A percentile compares a stretch with the other conserved stretches of the same genome.
phyloP scores from a whole-genome alignment of 108 stramenopile genomes.

The Nitzschia palea region DNA sequence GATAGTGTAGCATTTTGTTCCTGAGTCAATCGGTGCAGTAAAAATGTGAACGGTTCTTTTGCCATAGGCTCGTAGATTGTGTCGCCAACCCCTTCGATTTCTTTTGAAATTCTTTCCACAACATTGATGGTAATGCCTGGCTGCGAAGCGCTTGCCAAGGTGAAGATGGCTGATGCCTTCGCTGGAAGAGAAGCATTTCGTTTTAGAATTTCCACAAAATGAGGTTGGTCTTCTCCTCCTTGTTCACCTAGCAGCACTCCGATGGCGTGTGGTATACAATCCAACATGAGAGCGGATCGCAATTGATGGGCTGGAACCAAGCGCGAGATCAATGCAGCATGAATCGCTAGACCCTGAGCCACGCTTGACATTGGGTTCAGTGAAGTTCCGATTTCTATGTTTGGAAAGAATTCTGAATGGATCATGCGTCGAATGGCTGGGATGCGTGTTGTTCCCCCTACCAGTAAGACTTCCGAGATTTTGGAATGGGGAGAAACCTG shows the following conservation, averaged over 20 bases:
- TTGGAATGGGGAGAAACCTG: not conserved
- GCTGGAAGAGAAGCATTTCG: conserved; percentile 70
- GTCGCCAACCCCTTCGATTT: conserved; percentile 3
- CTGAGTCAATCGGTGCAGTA: conserved; percentile 51
- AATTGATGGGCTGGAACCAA: conserved; percentile 64
- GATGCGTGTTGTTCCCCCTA: conserved; percentile 77
- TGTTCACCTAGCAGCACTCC: conserved; percentile 47
- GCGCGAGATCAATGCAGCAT: conserved; percentile 68
- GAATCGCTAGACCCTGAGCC: conserved; percentile 81
- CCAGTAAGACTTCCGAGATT: conserved; percentile 78
- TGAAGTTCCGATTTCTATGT: conserved; percentile 61
- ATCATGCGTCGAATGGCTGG: conserved; percentile 69
- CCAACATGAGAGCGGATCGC: conserved; percentile 79
- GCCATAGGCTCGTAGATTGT: conserved; percentile 51
- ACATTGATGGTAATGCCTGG: conserved; percentile 71
- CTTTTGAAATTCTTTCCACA: conserved; percentile 67
- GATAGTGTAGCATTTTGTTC: conserved; percentile 27
- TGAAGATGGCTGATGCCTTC: conserved; percentile 57
- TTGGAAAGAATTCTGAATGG: conserved; percentile 49
- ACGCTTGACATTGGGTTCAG: conserved; percentile 75
- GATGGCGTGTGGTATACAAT: conserved; percentile 79
- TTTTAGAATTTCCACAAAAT: conserved; percentile 57
- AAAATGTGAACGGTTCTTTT: conserved; percentile 63
- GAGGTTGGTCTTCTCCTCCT: not conserved
- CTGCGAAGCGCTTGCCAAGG: conserved; percentile 54